Evolutionary conservation across 2,329 filamentous ascomycete species (phyloP), one percentile per base, ranked within the genome.

Genomic region (Calonectria pteridis): DNA sequence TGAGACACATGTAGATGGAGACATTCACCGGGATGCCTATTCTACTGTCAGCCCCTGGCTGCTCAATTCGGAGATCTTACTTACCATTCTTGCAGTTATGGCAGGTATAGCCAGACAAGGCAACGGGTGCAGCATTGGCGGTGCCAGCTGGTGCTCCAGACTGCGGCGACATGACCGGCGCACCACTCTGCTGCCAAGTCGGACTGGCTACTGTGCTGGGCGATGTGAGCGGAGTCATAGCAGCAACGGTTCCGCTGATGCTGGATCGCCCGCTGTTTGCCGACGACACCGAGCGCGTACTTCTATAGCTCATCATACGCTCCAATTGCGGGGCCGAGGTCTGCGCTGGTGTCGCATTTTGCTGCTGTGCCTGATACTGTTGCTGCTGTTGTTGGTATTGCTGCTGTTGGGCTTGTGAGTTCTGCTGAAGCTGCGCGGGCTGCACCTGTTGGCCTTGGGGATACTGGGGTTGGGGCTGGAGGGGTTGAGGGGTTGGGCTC

Each of bases 1-100:
- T 58, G 46, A 82, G 81, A 55, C 81, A 82, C 1, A 68, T 77
- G 49, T 81, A 82, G 2, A 81, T 65, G 0, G 80, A 79, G 4
- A 81, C 80, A 28, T 82, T 82, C 3, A 73, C 51, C 0, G 78
- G 79, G 18, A 82, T 81, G 0, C 49, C 78, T 80, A 11, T 5
- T 3, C 1, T 14, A 11, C 1, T 23, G 67, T 63, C 2, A 23
- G 14, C 14, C 3, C 18, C 4, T 2, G 0, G 0, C 2, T 18
- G 26, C 26, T 33, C 10, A 14, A 4, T 10, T 31, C n/a, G 4
- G 2, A 20, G 14, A 23, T 26, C 4, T 26, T n/a, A 4, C 75
- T 72, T 16, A 78, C 78, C 72, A 13, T 80, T 80, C 31, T 76
- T 75, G 29, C 78, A 80, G 43, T 80, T 75, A n/a, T 74, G 78